Evolutionary conservation across 768 basidiomycete genomes (phyloP).

Genomic region (Serendipita sp.): DNA sequence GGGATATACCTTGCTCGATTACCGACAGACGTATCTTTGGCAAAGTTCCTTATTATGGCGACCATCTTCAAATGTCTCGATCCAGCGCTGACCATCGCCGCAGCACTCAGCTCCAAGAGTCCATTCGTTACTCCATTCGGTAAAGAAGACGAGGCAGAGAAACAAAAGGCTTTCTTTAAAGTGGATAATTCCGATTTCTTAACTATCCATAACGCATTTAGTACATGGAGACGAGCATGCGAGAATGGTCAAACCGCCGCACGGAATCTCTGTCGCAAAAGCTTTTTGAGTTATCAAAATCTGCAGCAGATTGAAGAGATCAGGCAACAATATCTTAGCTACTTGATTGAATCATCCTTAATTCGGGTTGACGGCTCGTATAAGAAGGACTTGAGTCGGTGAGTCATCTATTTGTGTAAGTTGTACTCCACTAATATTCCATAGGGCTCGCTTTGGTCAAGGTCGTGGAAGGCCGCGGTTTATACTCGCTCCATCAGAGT

Average conservation of each 20-base stretch:
- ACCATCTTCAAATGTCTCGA: conserved; percentile 80
- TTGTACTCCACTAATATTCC: conserved; percentile 15
- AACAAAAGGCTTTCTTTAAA: conserved; percentile 65
- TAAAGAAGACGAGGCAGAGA: conserved; percentile 69
- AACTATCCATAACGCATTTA: conserved; percentile 80
- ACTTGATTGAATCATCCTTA: conserved; percentile 78
- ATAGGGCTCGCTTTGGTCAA: conserved; percentile 33
- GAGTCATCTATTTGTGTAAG: conserved; percentile 12
- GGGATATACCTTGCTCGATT: conserved; percentile 78
- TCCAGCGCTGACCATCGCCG: conserved; percentile 91
- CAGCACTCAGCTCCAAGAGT: conserved; percentile 79
- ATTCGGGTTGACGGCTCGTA: conserved; percentile 51
- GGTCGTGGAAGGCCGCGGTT: conserved; percentile 61
- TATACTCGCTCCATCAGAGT: conserved; percentile 50
- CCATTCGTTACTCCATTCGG: conserved; percentile 87
- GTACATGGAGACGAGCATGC: conserved; percentile 68
- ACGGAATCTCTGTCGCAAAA: conserved; percentile 60
- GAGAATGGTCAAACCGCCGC: conserved; percentile 39
- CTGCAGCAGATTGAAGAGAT: conserved; percentile 93
- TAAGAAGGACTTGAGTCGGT: conserved; percentile 55
- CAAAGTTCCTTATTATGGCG: conserved; percentile 78
- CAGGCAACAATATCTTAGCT: conserved; percentile 78
- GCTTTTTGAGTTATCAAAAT: conserved; percentile 81
- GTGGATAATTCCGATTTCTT: conserved; percentile 86
- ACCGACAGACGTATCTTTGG: conserved; percentile 90